These are phyloP conservation scores for Ophiocordyceps sinensis DNA, from an alignment of 2,329 filamentous ascomycete genomes.

Conservation along the genomic window DNA sequence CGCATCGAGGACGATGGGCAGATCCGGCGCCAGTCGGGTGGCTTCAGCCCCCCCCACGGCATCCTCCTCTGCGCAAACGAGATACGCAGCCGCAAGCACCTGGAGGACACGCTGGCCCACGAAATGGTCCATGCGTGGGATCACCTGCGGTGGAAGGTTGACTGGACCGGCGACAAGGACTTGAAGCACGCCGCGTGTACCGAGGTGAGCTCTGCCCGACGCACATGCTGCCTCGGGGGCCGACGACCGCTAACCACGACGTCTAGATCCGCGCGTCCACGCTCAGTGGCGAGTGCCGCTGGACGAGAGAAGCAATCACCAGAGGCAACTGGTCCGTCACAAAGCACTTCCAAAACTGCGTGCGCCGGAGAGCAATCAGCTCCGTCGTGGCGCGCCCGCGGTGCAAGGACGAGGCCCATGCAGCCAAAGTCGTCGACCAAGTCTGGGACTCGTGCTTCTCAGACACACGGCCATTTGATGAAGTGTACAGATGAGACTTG, in stretches of 20 bases:
- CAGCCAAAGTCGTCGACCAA: constrained; percentile 78
- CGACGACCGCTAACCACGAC: background rate
- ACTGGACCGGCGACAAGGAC: constrained; percentile 56
- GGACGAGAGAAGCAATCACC: constrained; percentile 71
- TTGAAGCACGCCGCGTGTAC: constrained; percentile 85
- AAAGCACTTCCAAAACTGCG: constrained; percentile 87
- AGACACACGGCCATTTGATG: constrained; percentile 91
- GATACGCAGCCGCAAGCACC: constrained; percentile 60
- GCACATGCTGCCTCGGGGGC: background rate
- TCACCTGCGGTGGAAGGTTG: constrained; percentile 78
- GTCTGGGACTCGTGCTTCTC: constrained; percentile 98
- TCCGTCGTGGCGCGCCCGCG: constrained; percentile 66
- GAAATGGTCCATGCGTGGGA: constrained; percentile 99
- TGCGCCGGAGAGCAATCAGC: constrained; percentile 63
- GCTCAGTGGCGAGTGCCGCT: constrained; percentile 87
- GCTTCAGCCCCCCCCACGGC: constrained; percentile 74
- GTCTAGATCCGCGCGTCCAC: constrained; percentile 77
- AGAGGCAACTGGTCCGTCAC: constrained; percentile 79
- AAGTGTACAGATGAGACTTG: constrained; percentile 62
- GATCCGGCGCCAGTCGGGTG: constrained; percentile 55
- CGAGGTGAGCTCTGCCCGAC: constrained; percentile 43
- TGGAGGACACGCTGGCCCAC: constrained; percentile 90
- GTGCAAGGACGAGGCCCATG: constrained; percentile 77
- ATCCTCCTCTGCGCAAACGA: constrained; percentile 91
- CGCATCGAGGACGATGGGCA: constrained; percentile 40